These are phyloP conservation scores for Cucumis melo DNA, from an alignment of 306 rosid genomes.

Conservation along the genomic window DNA sequence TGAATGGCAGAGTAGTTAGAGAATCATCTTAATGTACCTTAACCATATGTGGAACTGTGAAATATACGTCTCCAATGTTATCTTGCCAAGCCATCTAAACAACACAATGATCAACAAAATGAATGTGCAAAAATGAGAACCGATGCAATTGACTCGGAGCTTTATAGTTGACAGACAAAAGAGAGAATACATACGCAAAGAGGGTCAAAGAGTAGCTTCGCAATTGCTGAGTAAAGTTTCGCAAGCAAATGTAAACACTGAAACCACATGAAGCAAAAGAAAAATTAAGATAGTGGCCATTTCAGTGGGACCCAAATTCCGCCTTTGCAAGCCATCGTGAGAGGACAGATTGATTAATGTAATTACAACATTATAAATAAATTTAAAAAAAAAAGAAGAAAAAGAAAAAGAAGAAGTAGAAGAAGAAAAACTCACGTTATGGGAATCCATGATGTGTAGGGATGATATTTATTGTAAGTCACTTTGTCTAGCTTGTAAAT, in stretches of 20 bases:
- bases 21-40: constrained; percentile 41
- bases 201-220: constrained; percentile 78
- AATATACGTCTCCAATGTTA: constrained; percentile 95
- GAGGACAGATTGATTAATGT: neutral
- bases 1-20: neutral
- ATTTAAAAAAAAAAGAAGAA: neutral
- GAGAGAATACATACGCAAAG: constrained; percentile 58
- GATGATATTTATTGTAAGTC: constrained; percentile 84
- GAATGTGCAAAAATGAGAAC: constrained; percentile 2
- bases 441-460: constrained; percentile 99
- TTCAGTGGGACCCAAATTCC: neutral
- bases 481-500: constrained; percentile 96
- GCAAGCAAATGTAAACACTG: constrained; percentile 89
- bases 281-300: neutral
- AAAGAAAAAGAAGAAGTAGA: no score
- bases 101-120: constrained; percentile 11
- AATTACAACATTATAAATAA: neutral
- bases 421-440: constrained; percentile 52
- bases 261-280: constrained; percentile 14
- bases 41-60: constrained; percentile 99
- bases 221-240: constrained; percentile 82
- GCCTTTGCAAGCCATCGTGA: neutral
- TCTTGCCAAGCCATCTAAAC: constrained; percentile 96
- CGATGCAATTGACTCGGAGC: neutral
- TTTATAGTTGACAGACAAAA: constrained; percentile 10